A percentile compares a stretch with the other conserved stretches of the same genome.
Evolutionary conservation across 768 basidiomycete species (phyloP).

Genomic region (Lyophyllum shimeji): DNA sequence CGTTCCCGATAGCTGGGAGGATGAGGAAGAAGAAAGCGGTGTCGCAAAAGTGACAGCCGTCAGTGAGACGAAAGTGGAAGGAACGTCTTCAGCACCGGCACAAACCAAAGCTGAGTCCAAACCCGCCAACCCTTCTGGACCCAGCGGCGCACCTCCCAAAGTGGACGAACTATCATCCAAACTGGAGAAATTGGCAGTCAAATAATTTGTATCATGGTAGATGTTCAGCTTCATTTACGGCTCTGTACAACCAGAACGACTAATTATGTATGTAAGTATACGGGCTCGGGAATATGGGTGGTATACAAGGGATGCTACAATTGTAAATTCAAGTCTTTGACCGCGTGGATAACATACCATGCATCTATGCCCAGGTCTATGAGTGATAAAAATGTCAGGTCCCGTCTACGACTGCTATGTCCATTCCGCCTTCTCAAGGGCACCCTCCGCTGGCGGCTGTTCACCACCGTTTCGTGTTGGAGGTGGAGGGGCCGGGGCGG

Average conservation of each 20-base stretch:
- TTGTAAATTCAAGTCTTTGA: conserved; percentile 38
- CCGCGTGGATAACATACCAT: conserved; percentile 14
- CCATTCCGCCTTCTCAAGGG: conserved; percentile 24
- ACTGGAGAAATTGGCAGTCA: conserved; percentile 59
- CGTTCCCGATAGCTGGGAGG: conserved; percentile 83
- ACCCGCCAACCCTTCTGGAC: conserved; percentile 5
- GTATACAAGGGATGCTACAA: conserved; percentile 34
- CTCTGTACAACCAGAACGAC: conserved; percentile 12
- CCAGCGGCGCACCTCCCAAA: conserved; percentile 14
- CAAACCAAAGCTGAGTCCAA: neutral
- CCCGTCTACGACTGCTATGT: conserved; percentile 20
- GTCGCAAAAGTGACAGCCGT: conserved; percentile 4
- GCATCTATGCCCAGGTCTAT: neutral
- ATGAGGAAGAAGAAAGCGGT: conserved; percentile 53
- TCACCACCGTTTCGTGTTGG: conserved; percentile 26
- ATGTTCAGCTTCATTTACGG: conserved; percentile 6
- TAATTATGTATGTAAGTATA: conserved; percentile 22
- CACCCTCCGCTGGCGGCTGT: conserved; percentile 32
- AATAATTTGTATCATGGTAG: conserved; percentile 29
- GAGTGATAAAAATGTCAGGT: neutral
- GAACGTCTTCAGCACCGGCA: conserved; percentile 12
- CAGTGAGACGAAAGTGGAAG: conserved; percentile 17
- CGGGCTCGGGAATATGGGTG: conserved; percentile 15
- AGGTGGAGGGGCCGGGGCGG: conserved; percentile 20
- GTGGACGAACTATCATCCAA: conserved; percentile 40